A percentile compares a stretch with the other conserved stretches of the same genome.
Evolutionary conservation across 768 basidiomycete genomes (phyloP).

Genomic region (Phaeotremella skinneri): DNA sequence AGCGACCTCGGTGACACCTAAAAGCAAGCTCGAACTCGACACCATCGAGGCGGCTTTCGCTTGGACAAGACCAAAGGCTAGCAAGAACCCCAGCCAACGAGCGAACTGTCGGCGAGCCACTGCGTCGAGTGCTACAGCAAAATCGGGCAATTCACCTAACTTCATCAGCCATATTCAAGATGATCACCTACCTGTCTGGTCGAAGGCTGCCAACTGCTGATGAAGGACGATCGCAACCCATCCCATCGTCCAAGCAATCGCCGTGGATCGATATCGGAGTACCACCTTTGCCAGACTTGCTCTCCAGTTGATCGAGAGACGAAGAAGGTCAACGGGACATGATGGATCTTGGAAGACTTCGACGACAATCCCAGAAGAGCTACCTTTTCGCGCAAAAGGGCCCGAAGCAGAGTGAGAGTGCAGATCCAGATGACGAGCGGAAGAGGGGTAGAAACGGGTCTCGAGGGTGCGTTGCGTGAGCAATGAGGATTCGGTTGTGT

Average conservation of each 20-base stretch:
- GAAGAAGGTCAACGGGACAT: constrained; percentile 57
- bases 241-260: constrained; percentile 72
- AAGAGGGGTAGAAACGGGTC: constrained; percentile 60
- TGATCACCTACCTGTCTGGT: constrained; percentile 11
- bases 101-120: constrained; percentile 4
- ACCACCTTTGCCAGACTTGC: constrained; percentile 69
- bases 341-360: constrained; percentile 40
- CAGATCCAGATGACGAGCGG: constrained; percentile 26
- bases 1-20: constrained; percentile 6
- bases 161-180: neutral
- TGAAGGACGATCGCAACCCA: constrained; percentile 9
- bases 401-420: constrained; percentile 36
- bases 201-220: neutral
- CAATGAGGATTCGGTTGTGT: neutral
- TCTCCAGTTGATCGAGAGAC: constrained; percentile 67
- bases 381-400: constrained; percentile 40
- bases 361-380: constrained; percentile 14
- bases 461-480: constrained; percentile 55
- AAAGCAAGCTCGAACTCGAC: neutral
- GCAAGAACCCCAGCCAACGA: constrained; percentile 57
- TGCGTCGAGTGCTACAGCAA: constrained; percentile 14
- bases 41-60: neutral
- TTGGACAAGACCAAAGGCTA: neutral
- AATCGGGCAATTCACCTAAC: constrained; percentile 22
- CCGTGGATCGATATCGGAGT: constrained; percentile 69